These are phyloP conservation scores for Beauveria australis DNA, from an alignment of 2,329 filamentous ascomycete genomes.

Conservation along the genomic window DNA sequence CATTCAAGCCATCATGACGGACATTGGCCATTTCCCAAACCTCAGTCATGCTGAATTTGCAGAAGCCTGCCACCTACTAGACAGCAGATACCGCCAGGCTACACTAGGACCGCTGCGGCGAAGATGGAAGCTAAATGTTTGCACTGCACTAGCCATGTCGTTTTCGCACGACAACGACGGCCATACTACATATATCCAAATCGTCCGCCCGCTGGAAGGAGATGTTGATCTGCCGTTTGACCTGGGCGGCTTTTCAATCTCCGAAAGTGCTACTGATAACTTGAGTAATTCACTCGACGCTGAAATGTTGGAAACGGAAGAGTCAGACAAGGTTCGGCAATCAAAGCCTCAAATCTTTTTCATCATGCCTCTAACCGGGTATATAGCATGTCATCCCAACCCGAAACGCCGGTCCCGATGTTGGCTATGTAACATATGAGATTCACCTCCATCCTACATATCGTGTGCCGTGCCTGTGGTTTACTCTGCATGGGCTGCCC, in stretches of 20 bases:
- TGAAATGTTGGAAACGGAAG: slow-evolving; percentile 43
- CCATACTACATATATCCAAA: slow-evolving; percentile 47
- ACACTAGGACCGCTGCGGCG: slow-evolving; percentile 46
- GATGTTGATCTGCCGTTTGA: slow-evolving; percentile 38
- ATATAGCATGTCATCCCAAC: slow-evolving; percentile 33
- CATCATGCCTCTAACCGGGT: slow-evolving; percentile 16
- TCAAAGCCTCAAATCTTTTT: background rate
- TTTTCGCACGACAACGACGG: slow-evolving; percentile 32
- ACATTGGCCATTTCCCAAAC: slow-evolving; percentile 50
- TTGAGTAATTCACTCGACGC: slow-evolving; percentile 27
- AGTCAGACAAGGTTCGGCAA: slow-evolving; percentile 39
- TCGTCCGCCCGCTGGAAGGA: slow-evolving; percentile 44
- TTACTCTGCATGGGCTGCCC: slow-evolving; percentile 54
- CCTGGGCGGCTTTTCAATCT: slow-evolving; percentile 39
- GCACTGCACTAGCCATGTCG: slow-evolving; percentile 40
- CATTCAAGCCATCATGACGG: slow-evolving; percentile 20
- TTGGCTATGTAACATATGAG: slow-evolving; percentile 57
- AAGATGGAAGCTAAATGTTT: slow-evolving; percentile 46
- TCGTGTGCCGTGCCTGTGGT: slow-evolving; percentile 67
- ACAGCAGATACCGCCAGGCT: slow-evolving; percentile 49
- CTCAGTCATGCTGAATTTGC: slow-evolving; percentile 55
- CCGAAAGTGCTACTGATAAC: slow-evolving; percentile 16
- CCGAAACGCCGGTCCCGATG: slow-evolving; percentile 22
- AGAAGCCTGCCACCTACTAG: slow-evolving; percentile 55
- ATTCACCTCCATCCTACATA: slow-evolving; percentile 70